Base-by-base conservation (phyloP, 345 rosid species). In the Pseudoturritis turrita region DNA sequence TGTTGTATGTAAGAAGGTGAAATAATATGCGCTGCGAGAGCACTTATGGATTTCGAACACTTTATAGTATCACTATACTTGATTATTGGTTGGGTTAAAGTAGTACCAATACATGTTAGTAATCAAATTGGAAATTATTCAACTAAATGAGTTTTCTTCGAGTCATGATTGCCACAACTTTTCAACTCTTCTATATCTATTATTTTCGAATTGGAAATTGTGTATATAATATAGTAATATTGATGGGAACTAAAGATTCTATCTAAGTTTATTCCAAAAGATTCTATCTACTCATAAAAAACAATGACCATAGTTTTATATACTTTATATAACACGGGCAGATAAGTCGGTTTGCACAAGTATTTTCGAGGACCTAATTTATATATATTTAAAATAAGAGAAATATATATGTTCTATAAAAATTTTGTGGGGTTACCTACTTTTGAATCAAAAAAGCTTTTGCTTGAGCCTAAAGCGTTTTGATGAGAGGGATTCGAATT, bases 141-240 rank as follows among this genome's bases (percentile, higher is more conserved):
- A 53, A 43, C 41, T 41, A 23, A 19, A 17, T 28, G 58, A 49
- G 21, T 63, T 64, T 64, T 6, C 17, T 31, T 15, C 10, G 35
- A 37, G 37, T 65, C 71, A 65, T 66, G 25, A 52, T 52, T 66
- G 23, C 61, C 61, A 52, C 60, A 52, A 66, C 61, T 65, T 41
- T 51, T 51, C 39, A 61, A 40, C 7, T 40, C 8, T 60, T n/a
- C 14, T 23, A 0, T 35, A 57, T 18, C n/a, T 35, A 11, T 11
- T 36, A 5, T 11, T 6, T 59, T 45, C 12, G 17, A 12, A 52
- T 26, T 14, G 11, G 23, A 49, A 40, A 11, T 17, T 1, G 14
- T 49, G 22, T 4, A 13, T 33, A 31, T 46, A 12, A 10, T 65
- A 21, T 59, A 7, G 10, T 33, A 8, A 33, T 23, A 60, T 7